Conservation (phyloP, 148 eudicot genomes). For the Persicaria maculosa region DNA sequence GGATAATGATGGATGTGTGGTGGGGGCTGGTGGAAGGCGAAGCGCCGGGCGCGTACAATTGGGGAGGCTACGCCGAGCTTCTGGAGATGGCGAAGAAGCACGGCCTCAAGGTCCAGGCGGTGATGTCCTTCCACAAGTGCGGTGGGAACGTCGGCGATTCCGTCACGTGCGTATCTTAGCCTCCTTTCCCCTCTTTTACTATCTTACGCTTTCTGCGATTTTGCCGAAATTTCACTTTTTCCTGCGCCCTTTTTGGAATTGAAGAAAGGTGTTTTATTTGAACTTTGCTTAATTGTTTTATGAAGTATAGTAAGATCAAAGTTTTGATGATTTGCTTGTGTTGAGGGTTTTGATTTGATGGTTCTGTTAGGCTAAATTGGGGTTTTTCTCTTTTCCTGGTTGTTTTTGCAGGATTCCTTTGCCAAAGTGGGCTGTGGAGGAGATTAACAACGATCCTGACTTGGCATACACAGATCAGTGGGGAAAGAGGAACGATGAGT, state of each 20-base stretch:
- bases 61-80: slow-evolving; percentile 49
- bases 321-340: no score
- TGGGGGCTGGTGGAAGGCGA: slow-evolving; percentile 72
- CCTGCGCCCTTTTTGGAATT: not conserved
- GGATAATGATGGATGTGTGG: slow-evolving; percentile 77
- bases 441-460: slow-evolving; percentile 57
- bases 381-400: not conserved
- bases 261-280: no score
- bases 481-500: slow-evolving; percentile 71
- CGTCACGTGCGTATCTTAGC: slow-evolving; percentile 18
- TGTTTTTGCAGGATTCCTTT: slow-evolving; percentile 49
- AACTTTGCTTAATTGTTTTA: no score
- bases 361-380: not conserved
- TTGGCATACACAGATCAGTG: slow-evolving; percentile 72
- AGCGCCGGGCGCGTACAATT: slow-evolving; percentile 44
- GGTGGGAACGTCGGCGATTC: slow-evolving; percentile 43
- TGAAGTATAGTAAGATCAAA: no score
- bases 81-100: slow-evolving; percentile 33
- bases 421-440: slow-evolving; percentile 75
- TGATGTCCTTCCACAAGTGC: slow-evolving; percentile 67
- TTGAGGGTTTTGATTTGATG: not conserved
- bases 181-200: not conserved
- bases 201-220: not conserved
- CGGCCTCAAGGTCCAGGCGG: slow-evolving; percentile 56
- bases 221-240: not conserved